A percentile compares a stretch with the other conserved stretches of the same genome.
These are phyloP conservation scores for Solanum ossicruentum DNA, from an alignment of 257 asterid genomes.

Conservation along the genomic window DNA sequence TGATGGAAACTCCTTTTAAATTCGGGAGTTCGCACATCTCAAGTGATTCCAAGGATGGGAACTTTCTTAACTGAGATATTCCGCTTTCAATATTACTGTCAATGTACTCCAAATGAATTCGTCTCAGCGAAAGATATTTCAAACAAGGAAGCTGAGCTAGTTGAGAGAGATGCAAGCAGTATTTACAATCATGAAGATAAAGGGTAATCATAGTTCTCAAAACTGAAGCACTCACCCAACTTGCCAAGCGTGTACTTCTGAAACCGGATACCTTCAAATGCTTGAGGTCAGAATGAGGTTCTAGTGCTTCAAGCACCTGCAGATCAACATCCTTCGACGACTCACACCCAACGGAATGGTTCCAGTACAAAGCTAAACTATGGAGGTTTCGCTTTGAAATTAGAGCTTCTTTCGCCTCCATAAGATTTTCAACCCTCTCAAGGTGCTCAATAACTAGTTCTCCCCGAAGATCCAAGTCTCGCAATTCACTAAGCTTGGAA, in stretches of 20 bases:
- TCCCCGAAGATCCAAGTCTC: slow-evolving; percentile 13
- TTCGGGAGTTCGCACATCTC: not conserved
- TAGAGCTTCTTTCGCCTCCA: slow-evolving; percentile 14
- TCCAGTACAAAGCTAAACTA: not conserved
- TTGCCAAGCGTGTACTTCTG: slow-evolving; percentile 5
- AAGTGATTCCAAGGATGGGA: slow-evolving; percentile 2
- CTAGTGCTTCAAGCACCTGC: slow-evolving; percentile 11
- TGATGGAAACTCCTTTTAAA: slow-evolving; percentile 3
- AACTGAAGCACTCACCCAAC: slow-evolving; percentile 11
- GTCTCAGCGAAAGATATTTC: slow-evolving; percentile 1
- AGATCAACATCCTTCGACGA: not conserved
- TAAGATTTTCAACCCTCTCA: slow-evolving; percentile 8
- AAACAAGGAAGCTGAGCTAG: slow-evolving; percentile 9
- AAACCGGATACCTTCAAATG: not conserved
- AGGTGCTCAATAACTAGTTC: slow-evolving; percentile 2
- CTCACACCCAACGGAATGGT: not conserved
- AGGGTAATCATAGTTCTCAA: not conserved
- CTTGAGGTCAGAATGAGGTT: slow-evolving; percentile 7
- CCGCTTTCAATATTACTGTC: not conserved
- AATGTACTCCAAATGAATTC: slow-evolving; percentile 1
- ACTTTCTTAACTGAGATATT: not conserved
- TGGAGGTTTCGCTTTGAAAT: slow-evolving; percentile 5
- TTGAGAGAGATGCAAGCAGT: slow-evolving; percentile 12
- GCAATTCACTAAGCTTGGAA: slow-evolving; percentile 12
- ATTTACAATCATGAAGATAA: not conserved